Conservation (phyloP, 768 basidiomycete genomes). For the Zangia roseola region DNA sequence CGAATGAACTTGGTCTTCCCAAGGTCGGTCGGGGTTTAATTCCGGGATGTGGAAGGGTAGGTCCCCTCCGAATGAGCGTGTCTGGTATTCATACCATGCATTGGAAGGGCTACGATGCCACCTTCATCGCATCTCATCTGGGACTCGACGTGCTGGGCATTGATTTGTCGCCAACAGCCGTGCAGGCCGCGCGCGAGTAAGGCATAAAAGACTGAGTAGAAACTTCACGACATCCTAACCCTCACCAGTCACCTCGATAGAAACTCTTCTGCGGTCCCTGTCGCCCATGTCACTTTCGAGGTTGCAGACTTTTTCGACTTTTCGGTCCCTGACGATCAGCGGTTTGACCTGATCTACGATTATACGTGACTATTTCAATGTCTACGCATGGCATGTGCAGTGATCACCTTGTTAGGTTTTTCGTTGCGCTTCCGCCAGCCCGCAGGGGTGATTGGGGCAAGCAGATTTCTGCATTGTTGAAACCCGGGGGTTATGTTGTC, state of each 20-base stretch:
- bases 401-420: slow-evolving; percentile 36
- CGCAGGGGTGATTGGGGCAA: slow-evolving; percentile 54
- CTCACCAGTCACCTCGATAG: background rate
- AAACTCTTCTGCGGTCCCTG: background rate
- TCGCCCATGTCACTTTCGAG: slow-evolving; percentile 17
- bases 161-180: slow-evolving; percentile 17
- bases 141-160: slow-evolving; percentile 18
- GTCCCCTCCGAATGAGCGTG: background rate
- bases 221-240: background rate
- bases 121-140: slow-evolving; percentile 14
- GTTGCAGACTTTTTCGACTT: slow-evolving; percentile 18
- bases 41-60: slow-evolving; percentile 56
- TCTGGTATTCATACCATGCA: background rate
- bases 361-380: slow-evolving; percentile 3
- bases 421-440: slow-evolving; percentile 65
- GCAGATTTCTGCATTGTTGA: slow-evolving; percentile 54
- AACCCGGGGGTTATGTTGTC: slow-evolving; percentile 62
- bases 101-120: slow-evolving; percentile 25
- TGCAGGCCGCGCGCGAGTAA: slow-evolving; percentile 22
- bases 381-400: background rate
- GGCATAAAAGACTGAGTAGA: background rate
- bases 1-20: slow-evolving; percentile 44
- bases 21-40: slow-evolving; percentile 44
- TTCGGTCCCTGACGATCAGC: slow-evolving; percentile 14
- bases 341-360: slow-evolving; percentile 19